These are phyloP conservation scores for Paramecium tetraurelia DNA, from an alignment of 73 alveolate species.

Conservation along the genomic window DNA sequence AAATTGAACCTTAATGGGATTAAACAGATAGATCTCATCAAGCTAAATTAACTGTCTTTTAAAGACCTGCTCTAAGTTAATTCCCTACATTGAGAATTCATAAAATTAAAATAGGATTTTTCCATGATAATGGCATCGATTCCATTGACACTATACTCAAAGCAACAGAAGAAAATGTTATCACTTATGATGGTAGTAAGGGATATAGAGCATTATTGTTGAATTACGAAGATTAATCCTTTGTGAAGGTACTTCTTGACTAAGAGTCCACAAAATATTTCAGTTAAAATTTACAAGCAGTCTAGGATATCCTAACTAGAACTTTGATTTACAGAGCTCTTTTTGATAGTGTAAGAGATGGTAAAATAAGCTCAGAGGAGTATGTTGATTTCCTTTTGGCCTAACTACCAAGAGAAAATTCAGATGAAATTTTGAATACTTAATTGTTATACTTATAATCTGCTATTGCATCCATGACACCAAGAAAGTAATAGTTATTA, in stretches of 20 bases:
- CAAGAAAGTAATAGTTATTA: not conserved
- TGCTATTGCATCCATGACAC: conserved; percentile 50
- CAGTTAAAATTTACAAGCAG: conserved; percentile 9
- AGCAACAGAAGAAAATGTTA: conserved; percentile 20
- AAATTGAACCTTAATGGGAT: conserved; percentile 73
- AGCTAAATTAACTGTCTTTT: conserved; percentile 1
- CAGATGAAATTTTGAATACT: conserved; percentile 57
- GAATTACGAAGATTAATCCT: conserved; percentile 55
- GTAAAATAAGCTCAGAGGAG: conserved; percentile 52
- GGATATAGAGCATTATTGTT: conserved; percentile 38
- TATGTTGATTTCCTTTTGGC: conserved; percentile 29
- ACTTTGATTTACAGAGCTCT: conserved; percentile 60
- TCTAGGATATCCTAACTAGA: conserved; percentile 51
- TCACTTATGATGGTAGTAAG: conserved; percentile 36
- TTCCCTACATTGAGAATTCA: conserved; percentile 57
- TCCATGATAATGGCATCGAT: conserved; percentile 34
- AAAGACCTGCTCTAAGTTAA: conserved; percentile 41
- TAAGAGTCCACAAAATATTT: conserved; percentile 35
- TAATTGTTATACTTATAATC: conserved; percentile 5
- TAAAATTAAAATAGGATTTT: conserved; percentile 49
- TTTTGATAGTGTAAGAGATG: conserved; percentile 64
- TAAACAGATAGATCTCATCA: conserved; percentile 24
- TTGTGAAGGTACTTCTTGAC: conserved; percentile 55
- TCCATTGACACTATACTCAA: not conserved
- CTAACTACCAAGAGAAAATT: conserved; percentile 42